Evolutionary conservation across 139 green algal genomes (phyloP).

Genomic region (Coccomyxa sp.): DNA sequence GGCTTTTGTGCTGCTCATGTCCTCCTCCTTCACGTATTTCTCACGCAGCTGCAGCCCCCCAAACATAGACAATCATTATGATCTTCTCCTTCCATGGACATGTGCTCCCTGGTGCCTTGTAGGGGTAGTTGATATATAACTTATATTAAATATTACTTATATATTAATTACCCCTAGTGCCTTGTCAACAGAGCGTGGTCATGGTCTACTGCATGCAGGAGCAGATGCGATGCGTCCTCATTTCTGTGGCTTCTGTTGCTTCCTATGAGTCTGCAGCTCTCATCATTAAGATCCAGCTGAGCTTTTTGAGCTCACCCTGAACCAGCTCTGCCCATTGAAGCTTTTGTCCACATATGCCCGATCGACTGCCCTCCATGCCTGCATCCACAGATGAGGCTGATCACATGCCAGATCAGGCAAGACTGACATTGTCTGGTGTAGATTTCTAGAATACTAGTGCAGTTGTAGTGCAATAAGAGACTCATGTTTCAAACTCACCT

Average conservation of each 20-base stretch:
- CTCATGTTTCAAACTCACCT: slow-evolving; percentile 36
- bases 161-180: background rate
- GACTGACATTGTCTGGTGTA: background rate
- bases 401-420: background rate
- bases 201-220: background rate
- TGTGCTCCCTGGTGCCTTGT: background rate
- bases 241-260: background rate
- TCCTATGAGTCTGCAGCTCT: background rate
- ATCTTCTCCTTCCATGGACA: background rate
- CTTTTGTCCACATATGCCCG: slow-evolving; percentile 95
- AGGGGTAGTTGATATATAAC: background rate
- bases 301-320: slow-evolving; percentile 49
- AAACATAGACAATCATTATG: background rate
- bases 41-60: slow-evolving; percentile 52
- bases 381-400: background rate
- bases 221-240: background rate
- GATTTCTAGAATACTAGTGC: background rate
- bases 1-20: slow-evolving; percentile 57
- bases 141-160: background rate
- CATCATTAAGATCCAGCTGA: too few species aligned
- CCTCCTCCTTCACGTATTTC: slow-evolving; percentile 56
- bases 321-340: slow-evolving; percentile 96
- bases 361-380: slow-evolving; percentile 91
- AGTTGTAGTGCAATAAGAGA: background rate
- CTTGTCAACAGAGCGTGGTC: background rate